phyloP scores from a whole-genome alignment of 306 rosid genomes.

The Cucurbita ficifolia region DNA sequence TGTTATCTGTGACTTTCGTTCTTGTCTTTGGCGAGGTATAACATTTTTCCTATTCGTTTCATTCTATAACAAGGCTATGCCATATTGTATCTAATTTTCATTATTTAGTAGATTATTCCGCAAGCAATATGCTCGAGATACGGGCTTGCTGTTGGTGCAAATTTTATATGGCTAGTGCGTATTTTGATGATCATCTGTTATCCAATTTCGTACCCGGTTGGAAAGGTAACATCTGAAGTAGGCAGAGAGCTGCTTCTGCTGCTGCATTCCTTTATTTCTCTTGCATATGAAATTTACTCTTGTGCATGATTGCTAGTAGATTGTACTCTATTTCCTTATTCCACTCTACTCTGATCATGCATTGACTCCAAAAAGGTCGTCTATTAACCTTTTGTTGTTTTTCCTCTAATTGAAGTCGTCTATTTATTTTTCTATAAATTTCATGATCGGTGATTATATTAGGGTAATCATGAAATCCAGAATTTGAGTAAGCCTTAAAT shows the following conservation, averaged over 20 bases:
- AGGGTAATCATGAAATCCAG: not conserved
- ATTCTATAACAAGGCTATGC: not conserved
- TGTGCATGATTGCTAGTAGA: not conserved
- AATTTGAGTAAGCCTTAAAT: not conserved
- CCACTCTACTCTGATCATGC: not conserved
- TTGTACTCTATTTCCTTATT: not conserved
- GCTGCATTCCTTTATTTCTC: not conserved
- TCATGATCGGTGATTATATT: not conserved
- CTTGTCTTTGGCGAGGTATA: constrained; percentile 73
- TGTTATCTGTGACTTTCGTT: constrained; percentile 81
- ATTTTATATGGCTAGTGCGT: constrained; percentile 67
- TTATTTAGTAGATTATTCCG: constrained; percentile 46
- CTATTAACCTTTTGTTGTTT: not conserved
- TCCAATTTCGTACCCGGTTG: constrained; percentile 77
- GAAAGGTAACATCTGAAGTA: constrained; percentile 35
- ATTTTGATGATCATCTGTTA: constrained; percentile 58
- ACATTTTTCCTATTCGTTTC: not conserved
- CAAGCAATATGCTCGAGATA: constrained; percentile 84
- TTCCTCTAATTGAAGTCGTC: not conserved
- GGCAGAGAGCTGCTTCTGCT: not conserved
- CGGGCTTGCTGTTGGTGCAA: constrained; percentile 67
- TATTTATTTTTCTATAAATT: not conserved
- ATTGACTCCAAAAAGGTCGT: not conserved
- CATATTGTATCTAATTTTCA: not conserved
- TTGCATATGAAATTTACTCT: not conserved